A percentile compares a stretch with the other conserved stretches of the same genome.
Evolutionary conservation across 2,329 filamentous ascomycete species (phyloP).

Genomic region (Ceratocystis eucalypticola): DNA sequence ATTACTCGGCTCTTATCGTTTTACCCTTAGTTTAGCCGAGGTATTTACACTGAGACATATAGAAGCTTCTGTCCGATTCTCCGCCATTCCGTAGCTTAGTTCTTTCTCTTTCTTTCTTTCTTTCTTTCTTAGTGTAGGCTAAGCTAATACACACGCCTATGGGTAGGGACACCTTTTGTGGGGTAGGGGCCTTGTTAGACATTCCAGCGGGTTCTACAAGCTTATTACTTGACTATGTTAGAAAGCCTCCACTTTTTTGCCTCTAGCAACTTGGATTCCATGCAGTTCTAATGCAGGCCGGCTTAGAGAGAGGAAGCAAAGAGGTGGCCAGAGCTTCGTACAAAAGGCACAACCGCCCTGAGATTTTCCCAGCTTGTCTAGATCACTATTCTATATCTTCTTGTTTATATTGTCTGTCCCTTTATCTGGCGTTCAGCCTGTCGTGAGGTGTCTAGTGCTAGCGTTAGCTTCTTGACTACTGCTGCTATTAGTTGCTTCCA

Average conservation of each 20-base stretch:
- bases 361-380: background rate
- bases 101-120: too few species aligned
- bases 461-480: background rate
- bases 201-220: conserved; percentile 12
- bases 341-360: conserved; percentile 1
- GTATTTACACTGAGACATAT: background rate
- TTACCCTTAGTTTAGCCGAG: background rate
- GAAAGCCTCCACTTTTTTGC: conserved; percentile 7
- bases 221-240: background rate
- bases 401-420: background rate
- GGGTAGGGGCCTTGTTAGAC: background rate
- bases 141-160: background rate
- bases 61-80: conserved; percentile 19
- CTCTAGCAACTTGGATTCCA: background rate
- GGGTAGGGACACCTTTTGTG: background rate
- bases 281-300: conserved; percentile 1
- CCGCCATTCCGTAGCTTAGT: conserved; percentile 7
- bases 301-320: background rate
- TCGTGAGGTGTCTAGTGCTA: too few species aligned
- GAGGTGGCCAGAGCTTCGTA: conserved; percentile 12
- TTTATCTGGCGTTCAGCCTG: too few species aligned
- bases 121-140: background rate
- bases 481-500: background rate
- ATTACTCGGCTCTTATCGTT: background rate
- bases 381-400: background rate